Evolutionary conservation across 768 basidiomycete genomes (phyloP).

Genomic region (Gyrodon lividus): DNA sequence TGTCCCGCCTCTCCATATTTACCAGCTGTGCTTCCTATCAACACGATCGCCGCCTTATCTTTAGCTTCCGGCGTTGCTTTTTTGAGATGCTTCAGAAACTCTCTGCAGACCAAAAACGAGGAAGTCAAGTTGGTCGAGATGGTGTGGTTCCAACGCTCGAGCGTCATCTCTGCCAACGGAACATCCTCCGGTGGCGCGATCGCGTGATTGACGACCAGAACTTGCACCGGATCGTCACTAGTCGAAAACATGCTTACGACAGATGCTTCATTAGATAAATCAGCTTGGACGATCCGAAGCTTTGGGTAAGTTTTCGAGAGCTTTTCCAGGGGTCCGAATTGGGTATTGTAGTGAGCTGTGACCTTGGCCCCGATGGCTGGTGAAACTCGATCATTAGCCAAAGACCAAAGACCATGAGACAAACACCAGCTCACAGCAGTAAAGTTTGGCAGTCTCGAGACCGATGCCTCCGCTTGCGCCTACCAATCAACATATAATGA

Average conservation of each 20-base stretch:
- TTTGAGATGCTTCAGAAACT: slow-evolving; percentile 51
- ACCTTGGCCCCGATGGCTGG: slow-evolving; percentile 70
- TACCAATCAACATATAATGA: slow-evolving; percentile 20
- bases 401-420: background rate
- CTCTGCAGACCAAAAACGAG: slow-evolving; percentile 64
- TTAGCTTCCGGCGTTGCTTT: slow-evolving; percentile 39
- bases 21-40: slow-evolving; percentile 72
- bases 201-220: slow-evolving; percentile 63
- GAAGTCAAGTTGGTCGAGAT: slow-evolving; percentile 64
- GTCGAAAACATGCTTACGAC: slow-evolving; percentile 50
- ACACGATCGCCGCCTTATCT: slow-evolving; percentile 56
- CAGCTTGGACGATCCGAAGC: slow-evolving; percentile 46
- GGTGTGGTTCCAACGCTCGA: slow-evolving; percentile 63
- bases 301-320: slow-evolving; percentile 38
- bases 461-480: slow-evolving; percentile 81
- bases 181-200: slow-evolving; percentile 46
- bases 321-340: slow-evolving; percentile 39
- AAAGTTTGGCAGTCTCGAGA: slow-evolving; percentile 55
- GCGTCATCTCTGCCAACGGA: slow-evolving; percentile 54
- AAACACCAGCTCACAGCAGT: slow-evolving; percentile 15
- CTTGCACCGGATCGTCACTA: slow-evolving; percentile 48
- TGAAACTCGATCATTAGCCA: background rate
- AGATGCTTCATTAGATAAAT: slow-evolving; percentile 57
- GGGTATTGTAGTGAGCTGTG: slow-evolving; percentile 69
- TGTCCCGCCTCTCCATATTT: slow-evolving; percentile 71